phyloP scores from a whole-genome alignment of 495 filamentous ascomycete genomes.

The Aspergillus cavernicola region DNA sequence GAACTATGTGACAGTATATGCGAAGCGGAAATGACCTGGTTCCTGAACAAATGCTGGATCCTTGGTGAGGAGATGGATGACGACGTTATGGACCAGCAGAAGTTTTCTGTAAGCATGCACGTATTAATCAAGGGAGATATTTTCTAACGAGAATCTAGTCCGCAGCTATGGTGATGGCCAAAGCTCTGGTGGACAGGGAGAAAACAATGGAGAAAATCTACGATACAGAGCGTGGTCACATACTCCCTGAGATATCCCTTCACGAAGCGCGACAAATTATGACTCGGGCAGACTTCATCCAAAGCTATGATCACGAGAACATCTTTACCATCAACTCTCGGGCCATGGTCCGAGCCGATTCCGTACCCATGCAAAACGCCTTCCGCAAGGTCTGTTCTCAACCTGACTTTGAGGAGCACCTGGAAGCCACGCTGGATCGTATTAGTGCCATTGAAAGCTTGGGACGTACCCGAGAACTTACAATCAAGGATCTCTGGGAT shows the following conservation, averaged over 20 bases:
- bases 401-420: slow-evolving; percentile 72
- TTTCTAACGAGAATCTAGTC: slow-evolving; percentile 45
- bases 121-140: neutral
- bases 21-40: slow-evolving; percentile 83
- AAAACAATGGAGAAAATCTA: slow-evolving; percentile 61
- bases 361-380: slow-evolving; percentile 89
- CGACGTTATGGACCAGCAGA: slow-evolving; percentile 99
- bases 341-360: slow-evolving; percentile 67
- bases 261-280: slow-evolving; percentile 87
- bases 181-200: slow-evolving; percentile 79
- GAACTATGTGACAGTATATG: slow-evolving; percentile 75
- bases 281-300: slow-evolving; percentile 94
- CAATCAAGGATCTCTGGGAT: slow-evolving; percentile 77
- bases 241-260: slow-evolving; percentile 76
- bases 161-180: slow-evolving; percentile 90
- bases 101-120: slow-evolving; percentile 66
- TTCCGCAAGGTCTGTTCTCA: slow-evolving; percentile 74
- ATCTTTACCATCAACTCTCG: slow-evolving; percentile 90
- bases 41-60: slow-evolving; percentile 93
- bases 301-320: slow-evolving; percentile 87
- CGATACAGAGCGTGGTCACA: slow-evolving; percentile 62
- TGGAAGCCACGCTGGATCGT: slow-evolving; percentile 76
- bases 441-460: slow-evolving; percentile 90
- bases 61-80: slow-evolving; percentile 93
- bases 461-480: slow-evolving; percentile 85